Conservation (phyloP, 2,329 filamentous ascomycete genomes). For the Volutella citrinella region DNA sequence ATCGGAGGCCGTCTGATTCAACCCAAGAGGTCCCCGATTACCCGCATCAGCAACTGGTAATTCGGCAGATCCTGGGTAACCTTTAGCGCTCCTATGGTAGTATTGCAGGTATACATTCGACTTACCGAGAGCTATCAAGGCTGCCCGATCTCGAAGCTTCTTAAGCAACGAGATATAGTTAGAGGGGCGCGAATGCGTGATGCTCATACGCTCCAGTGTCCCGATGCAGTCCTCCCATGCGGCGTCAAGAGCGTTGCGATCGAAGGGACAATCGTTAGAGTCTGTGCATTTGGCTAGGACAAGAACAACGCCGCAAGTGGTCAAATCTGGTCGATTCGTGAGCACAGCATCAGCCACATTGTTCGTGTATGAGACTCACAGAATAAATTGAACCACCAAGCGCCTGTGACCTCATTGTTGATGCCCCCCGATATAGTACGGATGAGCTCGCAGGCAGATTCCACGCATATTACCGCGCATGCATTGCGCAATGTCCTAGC, state of each 20-base stretch:
- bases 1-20: too few species aligned
- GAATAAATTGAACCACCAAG: constrained; percentile 7
- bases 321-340: not conserved
- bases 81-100: too few species aligned
- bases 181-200: not conserved
- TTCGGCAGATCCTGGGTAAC: too few species aligned
- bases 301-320: constrained; percentile 1
- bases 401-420: not conserved
- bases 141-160: too few species aligned
- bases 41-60: too few species aligned
- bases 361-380: too few species aligned
- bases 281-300: not conserved
- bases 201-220: constrained; percentile 1
- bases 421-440: not conserved
- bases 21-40: too few species aligned
- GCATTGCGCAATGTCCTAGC: not conserved
- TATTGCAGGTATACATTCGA: too few species aligned
- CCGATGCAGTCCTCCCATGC: constrained; percentile 1
- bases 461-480: constrained; percentile 1
- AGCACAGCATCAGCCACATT: not conserved
- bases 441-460: constrained; percentile 1
- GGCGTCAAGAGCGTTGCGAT: not conserved
- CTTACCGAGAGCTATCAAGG: too few species aligned
- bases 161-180: too few species aligned
- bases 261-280: not conserved